Evolutionary conservation across 305 asterid genomes (phyloP).

Genomic region (Salvia sclarea): DNA sequence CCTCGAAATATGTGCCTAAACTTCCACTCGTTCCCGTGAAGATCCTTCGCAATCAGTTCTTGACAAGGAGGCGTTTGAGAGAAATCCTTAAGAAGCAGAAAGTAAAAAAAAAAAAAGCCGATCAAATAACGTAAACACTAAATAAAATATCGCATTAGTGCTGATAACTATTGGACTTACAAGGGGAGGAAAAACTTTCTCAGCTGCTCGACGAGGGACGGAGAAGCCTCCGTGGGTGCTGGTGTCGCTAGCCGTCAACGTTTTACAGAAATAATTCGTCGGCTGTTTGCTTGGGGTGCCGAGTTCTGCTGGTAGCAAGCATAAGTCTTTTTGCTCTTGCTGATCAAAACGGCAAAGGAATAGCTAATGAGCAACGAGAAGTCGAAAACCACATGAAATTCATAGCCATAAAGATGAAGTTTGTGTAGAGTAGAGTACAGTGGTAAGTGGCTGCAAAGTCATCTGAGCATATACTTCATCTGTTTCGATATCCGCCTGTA

Average conservation of each 20-base stretch:
- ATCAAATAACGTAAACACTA: slow-evolving; percentile 4
- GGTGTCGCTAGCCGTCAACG: slow-evolving; percentile 90
- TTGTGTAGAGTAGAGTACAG: slow-evolving; percentile 50
- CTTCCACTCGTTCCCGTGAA: slow-evolving; percentile 97
- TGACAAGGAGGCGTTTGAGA: slow-evolving; percentile 89
- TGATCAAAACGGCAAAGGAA: slow-evolving; percentile 36
- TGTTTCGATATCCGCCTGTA: slow-evolving; percentile 93
- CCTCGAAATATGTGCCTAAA: slow-evolving; percentile 94
- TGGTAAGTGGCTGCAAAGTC: slow-evolving; percentile 91
- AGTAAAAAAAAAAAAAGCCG: slow-evolving; percentile 4
- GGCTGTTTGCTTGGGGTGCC: slow-evolving; percentile 88
- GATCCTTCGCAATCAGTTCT: slow-evolving; percentile 92
- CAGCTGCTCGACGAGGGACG: slow-evolving; percentile 98
- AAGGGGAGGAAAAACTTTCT: slow-evolving; percentile 95
- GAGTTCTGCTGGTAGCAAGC: slow-evolving; percentile 83
- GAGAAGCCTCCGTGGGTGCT: slow-evolving; percentile 98
- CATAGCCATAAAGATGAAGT: slow-evolving; percentile 12
- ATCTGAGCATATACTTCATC: slow-evolving; percentile 96
- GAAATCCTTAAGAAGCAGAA: slow-evolving; percentile 61
- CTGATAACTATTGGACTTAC: slow-evolving; percentile 47
- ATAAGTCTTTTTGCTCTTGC: slow-evolving; percentile 90
- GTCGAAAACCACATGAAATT: slow-evolving; percentile 23
- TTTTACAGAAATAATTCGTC: slow-evolving; percentile 86
- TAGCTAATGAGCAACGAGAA: slow-evolving; percentile 19
- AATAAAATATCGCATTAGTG: background rate